Base-by-base conservation (phyloP, 352 stramenopile species). In the Thraustochytrium sp. region DNA sequence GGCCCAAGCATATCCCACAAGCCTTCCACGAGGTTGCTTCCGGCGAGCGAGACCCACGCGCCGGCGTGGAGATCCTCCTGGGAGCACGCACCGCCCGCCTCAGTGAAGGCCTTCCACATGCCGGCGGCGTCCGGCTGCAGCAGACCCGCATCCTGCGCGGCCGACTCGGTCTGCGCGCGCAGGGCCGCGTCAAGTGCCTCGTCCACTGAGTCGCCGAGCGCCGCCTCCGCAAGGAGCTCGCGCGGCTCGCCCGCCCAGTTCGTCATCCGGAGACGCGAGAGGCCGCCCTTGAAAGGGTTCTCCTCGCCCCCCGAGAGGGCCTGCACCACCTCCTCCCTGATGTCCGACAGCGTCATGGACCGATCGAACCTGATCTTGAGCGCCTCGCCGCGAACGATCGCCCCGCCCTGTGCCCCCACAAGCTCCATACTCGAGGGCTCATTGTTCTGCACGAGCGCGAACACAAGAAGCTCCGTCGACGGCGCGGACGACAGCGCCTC, bases 181-280 rank as follows among this genome's bases (percentile, higher is more conserved):
- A 54, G 44, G 11, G 18, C 5, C 0, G 38, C 62, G 18, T 51
- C 44, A 13, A 34, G 5, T 36, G 51, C 62, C 44, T 54, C 40
- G 26, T 51, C 36, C 11, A 16, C n/a, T 0, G 44, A 36, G 23
- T 75, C 62, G 38, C 62, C 40, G 18, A 51, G 9, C 40, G 48
- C 53, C n/a, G 48, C 53, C 51, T 80, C 68, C 23, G 68, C 8
- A 40, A 80, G 0, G 13, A 80, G 31, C 13, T 80, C 68, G 34
- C 40, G 37, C 18, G 68, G 36, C 34, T 80, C 68, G 2, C 40
- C 68, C 1, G 49, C 44, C 68, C 68, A 80, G 51, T 80, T 80
- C 9, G 68, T 80, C 26, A 80, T 16, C 23, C 68, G 23, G 9
- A 72, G 13, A 8, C 68, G 42, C 48, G n/a, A 80, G 18, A 1